Evolutionary conservation across 352 stramenopile genomes (phyloP).

Genomic region (Globisporangium emineosum): DNA sequence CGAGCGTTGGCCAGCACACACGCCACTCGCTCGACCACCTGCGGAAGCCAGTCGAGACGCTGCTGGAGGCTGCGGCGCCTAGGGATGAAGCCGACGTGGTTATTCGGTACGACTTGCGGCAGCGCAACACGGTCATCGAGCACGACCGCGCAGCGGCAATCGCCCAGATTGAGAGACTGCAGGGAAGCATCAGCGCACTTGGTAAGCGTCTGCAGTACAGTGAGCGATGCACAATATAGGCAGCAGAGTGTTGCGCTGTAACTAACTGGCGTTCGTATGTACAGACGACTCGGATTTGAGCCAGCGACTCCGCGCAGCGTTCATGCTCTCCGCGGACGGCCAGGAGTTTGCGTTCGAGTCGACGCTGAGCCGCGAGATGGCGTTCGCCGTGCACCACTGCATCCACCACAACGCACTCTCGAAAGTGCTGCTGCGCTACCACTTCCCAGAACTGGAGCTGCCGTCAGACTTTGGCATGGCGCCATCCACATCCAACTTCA

Average conservation of each 20-base stretch:
- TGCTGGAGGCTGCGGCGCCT: neutral
- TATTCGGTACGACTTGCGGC: slow-evolving; percentile 72
- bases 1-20: slow-evolving; percentile 66
- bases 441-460: slow-evolving; percentile 52
- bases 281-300: slow-evolving; percentile 21
- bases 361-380: slow-evolving; percentile 70
- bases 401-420: slow-evolving; percentile 87
- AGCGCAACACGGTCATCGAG: slow-evolving; percentile 66
- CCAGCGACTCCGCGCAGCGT: slow-evolving; percentile 41
- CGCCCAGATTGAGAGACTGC: slow-evolving; percentile 51
- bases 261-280: neutral
- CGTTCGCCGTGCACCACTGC: slow-evolving; percentile 83
- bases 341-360: slow-evolving; percentile 66
- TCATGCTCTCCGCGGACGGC: slow-evolving; percentile 79
- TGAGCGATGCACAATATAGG: neutral
- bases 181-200: slow-evolving; percentile 27
- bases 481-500: slow-evolving; percentile 70
- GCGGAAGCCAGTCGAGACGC: slow-evolving; percentile 57
- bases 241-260: neutral
- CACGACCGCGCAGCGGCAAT: slow-evolving; percentile 49
- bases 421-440: slow-evolving; percentile 63
- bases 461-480: slow-evolving; percentile 66
- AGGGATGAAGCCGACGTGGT: neutral
- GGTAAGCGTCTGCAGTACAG: slow-evolving; percentile 14
- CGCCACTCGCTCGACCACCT: slow-evolving; percentile 82